Evolutionary conservation across 1,284 basidiomycete species (phyloP), one percentile per base, ranked within the genome.

Genomic region (Mycena citricolor): DNA sequence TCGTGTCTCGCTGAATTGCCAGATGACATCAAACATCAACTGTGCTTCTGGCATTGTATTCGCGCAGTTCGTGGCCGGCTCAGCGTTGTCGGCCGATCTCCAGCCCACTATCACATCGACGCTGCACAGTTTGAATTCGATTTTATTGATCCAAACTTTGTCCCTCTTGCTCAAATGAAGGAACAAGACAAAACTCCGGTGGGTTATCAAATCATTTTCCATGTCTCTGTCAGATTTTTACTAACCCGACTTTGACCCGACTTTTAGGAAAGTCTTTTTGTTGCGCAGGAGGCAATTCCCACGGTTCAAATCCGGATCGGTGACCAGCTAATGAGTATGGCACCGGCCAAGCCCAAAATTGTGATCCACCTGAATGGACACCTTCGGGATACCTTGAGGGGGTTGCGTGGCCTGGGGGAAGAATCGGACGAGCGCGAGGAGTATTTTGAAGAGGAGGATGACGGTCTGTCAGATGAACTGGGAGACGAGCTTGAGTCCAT

Each of bases 41-140:
- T 62, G 0, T 63, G 58, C 47, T 62, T 59, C 35, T 62, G 58
- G 61, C 61, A 62, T 41, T 49, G 44, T 21, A 36, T 63, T 12
- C 41, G 46, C 17, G 54, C 56, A 5, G 49, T 64, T 20, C 61
- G 61, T 29, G 47, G 36, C 3, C 40, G 56, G 0, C 44, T 61
- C 10, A 31, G 51, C 11, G 54, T 53, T 12, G 25, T 58, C 2
- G 39, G 40, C 1, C 44, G 46, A 8, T 16, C 16, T 5, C 59
- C 59, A 5, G 52, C 32, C 8, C 52, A 19, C 25, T 62, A 61
- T 32, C 33, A 61, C 51, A 44, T 49, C 8, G 34, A 38, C 2
- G 49, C 54, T 25, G 58, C 58, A 2, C 31, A 26, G 5, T 37
- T 17, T 10, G 54, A 57, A 24, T 61, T 56, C 30, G 16, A 33